Evolutionary conservation across 495 filamentous ascomycete genomes (phyloP).

Genomic region (Peziza echinospora): DNA sequence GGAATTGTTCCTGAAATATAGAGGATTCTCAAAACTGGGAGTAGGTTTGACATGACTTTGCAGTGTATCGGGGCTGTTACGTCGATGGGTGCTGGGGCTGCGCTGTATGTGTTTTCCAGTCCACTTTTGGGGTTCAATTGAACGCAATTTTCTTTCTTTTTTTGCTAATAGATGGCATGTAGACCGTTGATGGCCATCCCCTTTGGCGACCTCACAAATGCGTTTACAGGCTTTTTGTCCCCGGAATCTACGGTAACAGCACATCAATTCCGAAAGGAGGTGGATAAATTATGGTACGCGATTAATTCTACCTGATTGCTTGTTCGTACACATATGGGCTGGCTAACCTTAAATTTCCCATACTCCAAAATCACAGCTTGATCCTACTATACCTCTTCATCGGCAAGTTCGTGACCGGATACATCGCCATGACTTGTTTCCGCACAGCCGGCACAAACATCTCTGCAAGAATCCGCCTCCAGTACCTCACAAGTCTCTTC

Average conservation of each 20-base stretch:
- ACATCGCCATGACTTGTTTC: slow-evolving; percentile 35
- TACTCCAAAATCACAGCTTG: not conserved
- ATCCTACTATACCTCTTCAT: slow-evolving; percentile 43
- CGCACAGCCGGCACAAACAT: slow-evolving; percentile 33
- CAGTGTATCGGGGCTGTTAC: slow-evolving; percentile 7
- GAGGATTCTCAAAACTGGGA: slow-evolving; percentile 11
- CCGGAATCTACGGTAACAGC: slow-evolving; percentile 3
- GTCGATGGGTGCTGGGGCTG: slow-evolving; percentile 9
- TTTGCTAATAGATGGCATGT: not conserved
- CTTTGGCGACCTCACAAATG: slow-evolving; percentile 12
- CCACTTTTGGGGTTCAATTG: not conserved
- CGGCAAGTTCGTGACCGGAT: slow-evolving; percentile 34
- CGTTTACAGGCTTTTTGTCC: slow-evolving; percentile 8
- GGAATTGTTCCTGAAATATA: not conserved
- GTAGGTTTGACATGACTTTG: slow-evolving; percentile 6
- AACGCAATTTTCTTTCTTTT: not conserved
- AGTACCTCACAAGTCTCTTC: slow-evolving; percentile 31
- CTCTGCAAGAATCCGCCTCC: slow-evolving; percentile 31
- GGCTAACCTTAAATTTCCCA: not conserved
- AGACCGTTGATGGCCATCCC: slow-evolving; percentile 22
- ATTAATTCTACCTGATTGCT: not conserved
- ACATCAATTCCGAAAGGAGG: slow-evolving; percentile 4
- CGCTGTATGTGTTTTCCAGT: slow-evolving; percentile 5
- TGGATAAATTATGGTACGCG: slow-evolving; percentile 10
- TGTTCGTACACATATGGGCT: not conserved